Percentiles rank a stretch among this genome's conserved stretches.
phyloP scores from a whole-genome alignment of 345 rosid species.

The Eutrema japonicum region DNA sequence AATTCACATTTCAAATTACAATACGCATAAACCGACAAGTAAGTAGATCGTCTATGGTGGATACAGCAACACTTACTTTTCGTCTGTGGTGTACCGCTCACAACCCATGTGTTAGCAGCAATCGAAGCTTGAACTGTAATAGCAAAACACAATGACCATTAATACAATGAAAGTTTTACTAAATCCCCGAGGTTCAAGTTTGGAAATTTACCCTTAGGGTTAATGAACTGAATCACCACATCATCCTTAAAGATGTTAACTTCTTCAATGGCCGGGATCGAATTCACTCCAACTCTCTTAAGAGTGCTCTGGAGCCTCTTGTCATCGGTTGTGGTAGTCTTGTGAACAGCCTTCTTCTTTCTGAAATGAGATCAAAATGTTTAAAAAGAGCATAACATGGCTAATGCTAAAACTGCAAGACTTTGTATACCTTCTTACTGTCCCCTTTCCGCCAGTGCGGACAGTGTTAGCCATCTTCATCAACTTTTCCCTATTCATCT shows the following conservation, averaged over 20 bases:
- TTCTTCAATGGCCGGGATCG: conserved; percentile 95
- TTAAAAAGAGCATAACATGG: neutral
- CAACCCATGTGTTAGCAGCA: conserved; percentile 97
- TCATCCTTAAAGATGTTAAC: conserved; percentile 98
- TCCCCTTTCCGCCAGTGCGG: conserved; percentile 98
- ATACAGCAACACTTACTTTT: conserved; percentile 57
- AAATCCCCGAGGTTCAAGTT: neutral
- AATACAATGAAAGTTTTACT: neutral
- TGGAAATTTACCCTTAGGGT: conserved; percentile 71
- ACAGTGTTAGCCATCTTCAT: conserved; percentile 95
- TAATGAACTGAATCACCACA: conserved; percentile 78
- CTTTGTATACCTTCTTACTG: conserved; percentile 70
- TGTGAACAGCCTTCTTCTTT: conserved; percentile 99
- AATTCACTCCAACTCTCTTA: conserved; percentile 91
- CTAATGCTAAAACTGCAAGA: neutral
- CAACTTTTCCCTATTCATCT: conserved; percentile 93
- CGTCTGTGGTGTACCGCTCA: conserved; percentile 89
- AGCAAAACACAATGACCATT: conserved; percentile 2
- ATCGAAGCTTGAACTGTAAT: conserved; percentile 91
- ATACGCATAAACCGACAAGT: neutral
- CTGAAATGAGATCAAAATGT: conserved; percentile 40
- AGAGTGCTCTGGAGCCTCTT: conserved; percentile 95
- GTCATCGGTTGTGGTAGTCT: conserved; percentile 95
- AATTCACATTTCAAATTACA: conserved; percentile 10
- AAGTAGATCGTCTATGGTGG: neutral